Evolutionary conservation across 805 yeast species (phyloP), one percentile per base, ranked within the genome.

Genomic region (Candida jianshihensis): DNA sequence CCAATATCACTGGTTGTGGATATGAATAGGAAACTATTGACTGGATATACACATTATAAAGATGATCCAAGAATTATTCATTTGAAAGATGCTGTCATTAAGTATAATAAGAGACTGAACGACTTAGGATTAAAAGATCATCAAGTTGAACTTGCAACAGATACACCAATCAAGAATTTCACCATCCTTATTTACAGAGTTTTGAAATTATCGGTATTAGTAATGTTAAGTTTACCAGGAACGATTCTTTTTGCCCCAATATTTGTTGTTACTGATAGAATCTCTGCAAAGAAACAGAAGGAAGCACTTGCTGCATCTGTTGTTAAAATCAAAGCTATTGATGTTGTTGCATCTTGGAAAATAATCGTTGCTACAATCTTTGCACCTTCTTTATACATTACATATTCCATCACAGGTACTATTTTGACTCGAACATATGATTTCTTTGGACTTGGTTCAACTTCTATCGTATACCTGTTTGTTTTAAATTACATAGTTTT

Each of bases 341-440:
- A 90, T 57, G 94, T 90, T 28, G 68, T 90, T 37, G 97, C 97
- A 3, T 86, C 97, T 2, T 90, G 98, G 98, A 90, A 90, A 59
- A 75, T 90, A 31, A 69, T 89, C 41, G 85, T 89, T 18, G 78
- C 90, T 14, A 70, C 90, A 62, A 81, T 86, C 2, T 63, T 86
- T 41, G 92, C 96, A 0, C 98, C 98, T 3, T 52, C 85, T 9
- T 63, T 90, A 11, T 90, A 89, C 62, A 73, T 78, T 36, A 66
- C 81, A 31, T 92, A 89, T 52, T 86, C 96, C 0, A 18, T 66
- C 6, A 33, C 61, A 13, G 65, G 65, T 5, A 57, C 73, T n/a
- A 54, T 52, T 40, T 38, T 64, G 29, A 51, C 59, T 4, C 60
- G 61, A 30, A 61, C 62, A 9, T 53, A 66, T 37, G 44, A 33